phyloP scores from a whole-genome alignment of 768 basidiomycete species.

The Xerocomellus intermedius region DNA sequence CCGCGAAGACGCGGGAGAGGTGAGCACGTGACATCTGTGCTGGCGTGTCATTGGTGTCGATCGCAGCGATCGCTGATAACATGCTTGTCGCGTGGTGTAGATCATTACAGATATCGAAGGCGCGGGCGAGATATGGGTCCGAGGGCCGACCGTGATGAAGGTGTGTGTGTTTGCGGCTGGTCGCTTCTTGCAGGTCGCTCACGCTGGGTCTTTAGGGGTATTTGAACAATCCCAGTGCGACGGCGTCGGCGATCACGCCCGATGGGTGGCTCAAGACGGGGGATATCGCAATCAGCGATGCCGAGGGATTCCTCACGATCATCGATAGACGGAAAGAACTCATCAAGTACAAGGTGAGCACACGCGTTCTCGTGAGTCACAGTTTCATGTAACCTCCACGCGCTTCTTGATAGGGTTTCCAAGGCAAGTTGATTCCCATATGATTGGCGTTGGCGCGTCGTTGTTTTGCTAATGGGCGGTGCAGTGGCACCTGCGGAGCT shows the following conservation, averaged over 20 bases:
- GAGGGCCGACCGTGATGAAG: constrained; percentile 81
- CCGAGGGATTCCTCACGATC: constrained; percentile 71
- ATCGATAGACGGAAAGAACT: constrained; percentile 75
- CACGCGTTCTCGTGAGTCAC: not conserved
- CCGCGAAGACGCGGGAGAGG: constrained; percentile 55
- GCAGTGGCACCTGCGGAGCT: constrained; percentile 85
- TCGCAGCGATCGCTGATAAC: not conserved
- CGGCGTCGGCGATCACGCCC: constrained; percentile 60
- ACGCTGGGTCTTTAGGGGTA: constrained; percentile 53
- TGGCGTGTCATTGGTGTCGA: not conserved
- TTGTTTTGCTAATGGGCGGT: not conserved
- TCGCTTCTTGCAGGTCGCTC: not conserved
- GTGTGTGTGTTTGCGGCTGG: constrained; percentile 32
- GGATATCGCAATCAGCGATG: constrained; percentile 67
- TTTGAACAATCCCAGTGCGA: constrained; percentile 68
- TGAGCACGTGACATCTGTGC: not conserved
- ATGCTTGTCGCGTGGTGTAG: constrained; percentile 2
- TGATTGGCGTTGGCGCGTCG: not conserved
- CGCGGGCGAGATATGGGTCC: constrained; percentile 79
- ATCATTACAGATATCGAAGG: constrained; percentile 34
- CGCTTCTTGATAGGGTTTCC: constrained; percentile 54
- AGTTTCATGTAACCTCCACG: not conserved
- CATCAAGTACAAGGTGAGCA: constrained; percentile 65
- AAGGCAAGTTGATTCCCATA: constrained; percentile 44
- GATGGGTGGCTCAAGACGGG: constrained; percentile 91